Percentiles rank a stretch among this genome's conserved stretches.
phyloP scores from a whole-genome alignment of 208 protist genomes.

The Phytomonas sp. region DNA sequence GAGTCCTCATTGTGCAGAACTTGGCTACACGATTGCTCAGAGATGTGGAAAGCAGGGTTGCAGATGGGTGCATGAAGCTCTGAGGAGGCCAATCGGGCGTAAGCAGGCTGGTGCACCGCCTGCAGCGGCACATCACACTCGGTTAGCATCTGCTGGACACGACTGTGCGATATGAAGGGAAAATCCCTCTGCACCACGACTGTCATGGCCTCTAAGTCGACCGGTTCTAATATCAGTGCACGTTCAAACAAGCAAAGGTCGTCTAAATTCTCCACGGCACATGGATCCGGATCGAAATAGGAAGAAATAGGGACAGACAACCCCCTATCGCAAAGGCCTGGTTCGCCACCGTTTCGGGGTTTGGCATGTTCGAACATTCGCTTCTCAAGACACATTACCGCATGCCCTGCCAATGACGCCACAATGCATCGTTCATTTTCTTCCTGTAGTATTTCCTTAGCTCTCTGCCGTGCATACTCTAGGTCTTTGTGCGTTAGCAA shows the following conservation, averaged over 20 bases:
- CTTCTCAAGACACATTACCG: constrained; percentile 35
- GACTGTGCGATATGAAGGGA: constrained; percentile 30
- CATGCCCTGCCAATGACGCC: constrained; percentile 41
- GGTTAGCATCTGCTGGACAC: constrained; percentile 46
- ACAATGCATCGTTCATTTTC: constrained; percentile 57
- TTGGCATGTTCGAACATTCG: constrained; percentile 1
- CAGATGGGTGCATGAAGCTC: neutral
- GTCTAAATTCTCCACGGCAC: neutral
- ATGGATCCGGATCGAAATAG: neutral
- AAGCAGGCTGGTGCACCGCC: constrained; percentile 1
- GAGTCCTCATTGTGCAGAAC: neutral
- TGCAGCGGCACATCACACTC: constrained; percentile 46
- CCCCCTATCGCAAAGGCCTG: neutral
- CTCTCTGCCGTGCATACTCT: constrained; percentile 25
- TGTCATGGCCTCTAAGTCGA: constrained; percentile 28
- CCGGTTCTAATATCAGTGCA: constrained; percentile 56
- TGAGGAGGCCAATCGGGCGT: neutral
- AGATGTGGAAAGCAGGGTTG: neutral
- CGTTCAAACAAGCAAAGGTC: constrained; percentile 28
- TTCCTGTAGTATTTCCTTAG: constrained; percentile 31
- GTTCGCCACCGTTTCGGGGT: neutral
- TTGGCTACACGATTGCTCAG: neutral
- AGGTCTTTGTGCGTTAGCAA: constrained; percentile 36
- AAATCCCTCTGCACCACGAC: constrained; percentile 43
- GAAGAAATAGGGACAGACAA: neutral